Evolutionary conservation across 192 early-diverging fungal species (phyloP), one percentile per base, ranked within the genome.

Genomic region (Backusella tarrabulga): DNA sequence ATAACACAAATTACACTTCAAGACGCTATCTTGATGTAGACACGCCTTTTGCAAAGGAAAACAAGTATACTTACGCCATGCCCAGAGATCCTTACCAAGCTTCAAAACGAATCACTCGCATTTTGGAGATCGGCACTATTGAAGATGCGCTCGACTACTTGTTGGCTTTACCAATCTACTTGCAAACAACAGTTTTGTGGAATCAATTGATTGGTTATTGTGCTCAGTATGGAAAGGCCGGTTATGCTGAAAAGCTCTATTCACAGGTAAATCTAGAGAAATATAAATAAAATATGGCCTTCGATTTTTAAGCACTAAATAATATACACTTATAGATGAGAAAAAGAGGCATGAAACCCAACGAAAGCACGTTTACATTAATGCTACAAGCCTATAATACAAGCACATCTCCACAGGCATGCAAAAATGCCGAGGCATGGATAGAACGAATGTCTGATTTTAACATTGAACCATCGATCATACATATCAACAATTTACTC

Each of bases 341-440:
- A 72, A 72, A 72, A 17, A 36, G 71, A 46, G 44, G 71, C 9
- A 41, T 72, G 26, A 26, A 72, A 32, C 71, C 71, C 21, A 72
- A 72, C 8, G 71, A 72, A 34, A 36, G 71, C 26, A 72, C 71
- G 15, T 72, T 72, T 32, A 72, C 71, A 29, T 44, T 29, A 21
- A 50, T 72, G 29, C 17, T 72, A 32, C 41, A 36, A 50, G 71
- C 71, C 8, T 72, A 72, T 32, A 44, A 26, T n/a, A 14, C 50
- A 29, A 72, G 71, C 14, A 72, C 21, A 44, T 72, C 71, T 6
- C 71, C 41, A 44, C 44, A 50, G 34, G 71, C 71, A n/a, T 32
- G 17, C 17, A 46, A 15, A 50, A 15, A 50, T 7, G 71, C 71
- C 11, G 71, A 72, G 34, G 42, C n/a, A 41, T 72, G 71, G 71